These are phyloP conservation scores for Rosa hybrid DNA, from an alignment of 331 rosid species.

Conservation along the genomic window DNA sequence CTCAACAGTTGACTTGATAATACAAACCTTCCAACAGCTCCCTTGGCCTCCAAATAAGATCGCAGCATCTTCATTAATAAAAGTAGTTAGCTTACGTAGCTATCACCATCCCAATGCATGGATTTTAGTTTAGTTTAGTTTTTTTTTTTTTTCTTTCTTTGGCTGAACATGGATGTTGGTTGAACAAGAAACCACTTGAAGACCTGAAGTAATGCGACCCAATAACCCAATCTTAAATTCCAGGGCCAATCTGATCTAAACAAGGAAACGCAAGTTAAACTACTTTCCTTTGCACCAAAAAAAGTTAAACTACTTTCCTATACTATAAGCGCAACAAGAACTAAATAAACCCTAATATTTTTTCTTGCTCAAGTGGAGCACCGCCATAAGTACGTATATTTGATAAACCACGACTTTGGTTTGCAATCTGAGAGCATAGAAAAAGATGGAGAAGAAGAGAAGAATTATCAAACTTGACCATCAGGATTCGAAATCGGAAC, in stretches of 20 bases:
- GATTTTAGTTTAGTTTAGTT: neutral
- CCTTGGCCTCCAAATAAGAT: neutral
- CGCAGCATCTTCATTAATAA: slow-evolving; percentile 1
- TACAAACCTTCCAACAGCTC: neutral
- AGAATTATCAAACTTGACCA: neutral
- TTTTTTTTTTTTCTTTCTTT: too few relatives aligned
- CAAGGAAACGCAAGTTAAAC: neutral
- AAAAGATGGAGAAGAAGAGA: neutral
- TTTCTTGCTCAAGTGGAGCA: too few relatives aligned
- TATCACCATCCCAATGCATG: neutral
- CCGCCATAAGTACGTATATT: too few relatives aligned
- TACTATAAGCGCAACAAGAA: too few relatives aligned
- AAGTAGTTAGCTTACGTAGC: neutral
- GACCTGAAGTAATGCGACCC: too few relatives aligned
- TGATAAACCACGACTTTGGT: neutral
- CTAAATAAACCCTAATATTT: neutral
- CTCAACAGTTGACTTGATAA: neutral
- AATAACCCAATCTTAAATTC: neutral
- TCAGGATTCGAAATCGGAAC: neutral
- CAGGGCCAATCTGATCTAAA: neutral
- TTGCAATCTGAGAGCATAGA: neutral
- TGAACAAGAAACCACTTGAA: neutral
- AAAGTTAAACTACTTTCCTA: too few relatives aligned
- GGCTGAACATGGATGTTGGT: neutral
- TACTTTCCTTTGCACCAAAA: too few relatives aligned